These are phyloP conservation scores for Nyssa sinensis DNA, from an alignment of 148 eudicot species.

Conservation along the genomic window DNA sequence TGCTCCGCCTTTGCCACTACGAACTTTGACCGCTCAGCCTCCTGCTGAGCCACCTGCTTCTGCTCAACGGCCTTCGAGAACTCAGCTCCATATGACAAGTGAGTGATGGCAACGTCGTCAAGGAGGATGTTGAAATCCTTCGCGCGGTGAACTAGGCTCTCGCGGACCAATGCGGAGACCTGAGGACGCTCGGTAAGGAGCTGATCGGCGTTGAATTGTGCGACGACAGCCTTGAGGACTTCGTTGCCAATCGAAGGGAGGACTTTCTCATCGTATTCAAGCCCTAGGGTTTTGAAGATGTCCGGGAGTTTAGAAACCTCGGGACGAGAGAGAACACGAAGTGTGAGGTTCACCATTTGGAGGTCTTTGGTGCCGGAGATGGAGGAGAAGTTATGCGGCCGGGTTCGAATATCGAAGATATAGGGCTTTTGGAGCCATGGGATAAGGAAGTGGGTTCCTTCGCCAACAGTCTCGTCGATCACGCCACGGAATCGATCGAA, in stretches of 20 bases:
- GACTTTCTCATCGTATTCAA: slow-evolving; percentile 85
- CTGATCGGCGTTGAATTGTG: slow-evolving; percentile 95
- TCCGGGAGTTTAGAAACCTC: slow-evolving; percentile 44
- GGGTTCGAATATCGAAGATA: slow-evolving; percentile 84
- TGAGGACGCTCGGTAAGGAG: slow-evolving; percentile 80
- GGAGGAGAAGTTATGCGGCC: slow-evolving; percentile 82
- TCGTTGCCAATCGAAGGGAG: slow-evolving; percentile 94
- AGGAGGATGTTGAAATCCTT: slow-evolving; percentile 79
- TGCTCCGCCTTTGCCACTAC: slow-evolving; percentile 95
- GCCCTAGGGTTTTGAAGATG: slow-evolving; percentile 64
- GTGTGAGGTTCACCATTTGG: slow-evolving; percentile 91
- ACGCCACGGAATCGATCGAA: slow-evolving; percentile 90
- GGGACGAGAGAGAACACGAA: slow-evolving; percentile 76
- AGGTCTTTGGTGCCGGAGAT: slow-evolving; percentile 88
- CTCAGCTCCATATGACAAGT: slow-evolving; percentile 86
- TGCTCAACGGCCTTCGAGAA: slow-evolving; percentile 97
- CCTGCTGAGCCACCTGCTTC: slow-evolving; percentile 99
- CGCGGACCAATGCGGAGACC: slow-evolving; percentile 78
- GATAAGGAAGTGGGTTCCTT: slow-evolving; percentile 83
- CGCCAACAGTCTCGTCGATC: slow-evolving; percentile 57
- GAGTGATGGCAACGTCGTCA: slow-evolving; percentile 89
- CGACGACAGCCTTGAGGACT: slow-evolving; percentile 83
- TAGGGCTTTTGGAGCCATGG: slow-evolving; percentile 88
- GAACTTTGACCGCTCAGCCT: slow-evolving; percentile 96
- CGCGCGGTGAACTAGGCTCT: slow-evolving; percentile 70